phyloP scores from a whole-genome alignment of 805 yeast species.

The Hanseniaspora jakobsenii region DNA sequence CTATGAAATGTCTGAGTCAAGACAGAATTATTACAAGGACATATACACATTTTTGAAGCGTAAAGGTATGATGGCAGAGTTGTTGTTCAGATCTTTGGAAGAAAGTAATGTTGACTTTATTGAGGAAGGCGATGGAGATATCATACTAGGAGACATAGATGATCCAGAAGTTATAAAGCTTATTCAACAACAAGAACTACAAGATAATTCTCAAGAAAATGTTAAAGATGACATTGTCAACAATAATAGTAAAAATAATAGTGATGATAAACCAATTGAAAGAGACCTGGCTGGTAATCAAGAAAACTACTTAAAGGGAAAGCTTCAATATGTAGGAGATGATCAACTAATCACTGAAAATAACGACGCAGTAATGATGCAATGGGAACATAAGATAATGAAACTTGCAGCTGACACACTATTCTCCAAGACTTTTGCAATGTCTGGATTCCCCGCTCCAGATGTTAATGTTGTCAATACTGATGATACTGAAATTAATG shows the following conservation, averaged over 20 bases:
- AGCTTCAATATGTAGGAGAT: conserved; percentile 52
- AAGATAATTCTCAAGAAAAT: too few relatives aligned
- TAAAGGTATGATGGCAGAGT: conserved; percentile 14
- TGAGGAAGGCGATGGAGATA: conserved; percentile 7
- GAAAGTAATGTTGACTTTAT: conserved; percentile 13
- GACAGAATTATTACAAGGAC: conserved; percentile 1
- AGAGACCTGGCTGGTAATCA: conserved; percentile 56
- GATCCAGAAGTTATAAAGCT: conserved; percentile 18
- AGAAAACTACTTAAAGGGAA: conserved; percentile 48
- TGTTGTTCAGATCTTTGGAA: conserved; percentile 10
- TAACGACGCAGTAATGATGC: conserved; percentile 93
- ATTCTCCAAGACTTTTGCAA: conserved; percentile 35
- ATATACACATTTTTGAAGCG: conserved; percentile 7
- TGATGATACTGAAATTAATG: conserved; percentile 34
- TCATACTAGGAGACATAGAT: conserved; percentile 14
- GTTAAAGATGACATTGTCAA: conserved; percentile 19
- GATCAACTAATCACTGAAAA: conserved; percentile 59
- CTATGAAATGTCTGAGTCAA: not conserved
- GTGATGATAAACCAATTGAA: conserved; percentile 14
- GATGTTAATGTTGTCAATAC: conserved; percentile 23
- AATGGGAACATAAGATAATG: conserved; percentile 85
- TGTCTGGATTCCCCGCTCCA: conserved; percentile 5
- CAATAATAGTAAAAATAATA: conserved; percentile 20
- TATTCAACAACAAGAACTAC: conserved; percentile 17
- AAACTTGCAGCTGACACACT: conserved; percentile 62